phyloP scores from a whole-genome alignment of 805 yeast genomes.

The Hanseniaspora vineae region DNA sequence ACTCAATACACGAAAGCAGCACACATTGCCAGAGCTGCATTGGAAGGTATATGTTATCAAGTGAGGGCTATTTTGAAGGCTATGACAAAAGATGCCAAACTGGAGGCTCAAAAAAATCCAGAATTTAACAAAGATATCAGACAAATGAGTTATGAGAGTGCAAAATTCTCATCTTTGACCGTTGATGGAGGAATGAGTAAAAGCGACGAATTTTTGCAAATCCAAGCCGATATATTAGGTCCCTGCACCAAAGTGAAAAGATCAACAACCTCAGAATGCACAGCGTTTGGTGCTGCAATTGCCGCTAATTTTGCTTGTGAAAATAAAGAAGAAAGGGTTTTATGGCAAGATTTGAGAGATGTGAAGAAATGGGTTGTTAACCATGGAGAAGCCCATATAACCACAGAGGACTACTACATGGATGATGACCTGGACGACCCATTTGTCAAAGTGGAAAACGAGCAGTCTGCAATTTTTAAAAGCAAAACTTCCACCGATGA shows the following conservation, averaged over 20 bases:
- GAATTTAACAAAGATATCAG: slow-evolving; percentile 41
- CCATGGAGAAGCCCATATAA: slow-evolving; percentile 68
- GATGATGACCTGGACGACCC: slow-evolving; percentile 4
- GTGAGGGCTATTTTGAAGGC: slow-evolving; percentile 82
- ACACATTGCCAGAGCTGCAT: slow-evolving; percentile 87
- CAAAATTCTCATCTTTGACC: slow-evolving; percentile 43
- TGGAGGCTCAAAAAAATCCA: slow-evolving; percentile 27
- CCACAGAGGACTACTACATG: slow-evolving; percentile 38
- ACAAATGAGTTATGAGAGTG: slow-evolving; percentile 29
- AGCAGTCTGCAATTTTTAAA: slow-evolving; percentile 15
- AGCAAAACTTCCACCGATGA: slow-evolving; percentile 39
- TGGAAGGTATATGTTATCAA: slow-evolving; percentile 92
- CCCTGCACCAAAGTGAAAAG: slow-evolving; percentile 72
- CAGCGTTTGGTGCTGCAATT: slow-evolving; percentile 92
- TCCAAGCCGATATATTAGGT: slow-evolving; percentile 85
- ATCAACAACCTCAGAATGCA: slow-evolving; percentile 77
- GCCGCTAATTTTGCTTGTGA: slow-evolving; percentile 68
- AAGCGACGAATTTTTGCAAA: slow-evolving; percentile 83
- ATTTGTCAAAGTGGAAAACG: slow-evolving; percentile 25
- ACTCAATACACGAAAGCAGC: slow-evolving; percentile 86
- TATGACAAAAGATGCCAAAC: slow-evolving; percentile 76
- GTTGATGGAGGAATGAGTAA: slow-evolving; percentile 96
- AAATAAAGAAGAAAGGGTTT: slow-evolving; percentile 38
- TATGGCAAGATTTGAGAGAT: slow-evolving; percentile 70
- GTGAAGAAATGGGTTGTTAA: slow-evolving; percentile 83